Base-by-base conservation (phyloP, 2,329 filamentous ascomycete genomes). In the Neopestalotiopsis clavispora region DNA sequence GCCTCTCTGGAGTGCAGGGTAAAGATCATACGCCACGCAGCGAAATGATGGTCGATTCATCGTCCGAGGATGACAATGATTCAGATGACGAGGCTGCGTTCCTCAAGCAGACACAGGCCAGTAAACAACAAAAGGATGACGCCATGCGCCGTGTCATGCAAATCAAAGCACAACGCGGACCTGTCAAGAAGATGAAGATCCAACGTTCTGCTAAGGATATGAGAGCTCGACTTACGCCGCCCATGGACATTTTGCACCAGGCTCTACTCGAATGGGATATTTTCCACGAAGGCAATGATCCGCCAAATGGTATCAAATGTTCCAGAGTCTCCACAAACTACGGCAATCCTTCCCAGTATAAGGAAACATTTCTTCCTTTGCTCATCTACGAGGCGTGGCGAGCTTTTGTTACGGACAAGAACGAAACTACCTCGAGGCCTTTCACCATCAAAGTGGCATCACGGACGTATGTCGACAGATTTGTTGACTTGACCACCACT, bases 381-480 rank as follows among this genome's bases (percentile, higher is more conserved):
- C 86, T 99, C 42, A 90, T 96, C 38, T 91, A 97, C 32, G 96
- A 99, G 83, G 95, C 95, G 38, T 99, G 96, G 96, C 93, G 97
- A 77, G 93, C 93, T 4, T 96, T 99, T 78, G 91, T 97, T 65
- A 95, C 94, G 64, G 89, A 93, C 23, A 95, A 95, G 78, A 94
- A 98, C 75, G 96, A 99, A 79, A 89, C 91, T 62, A 92, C 88
- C 23, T 90, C 90, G 72, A 94, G 92, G 76, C 85, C 93, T 0
- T 97, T 97, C 76, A 94, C 94, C 70, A 90, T 98, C 79, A 97
- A 95, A 76, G 89, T 99, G 66, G 88, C 93, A 64, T 97, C 92
- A 75, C 92, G 96, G 70, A 91, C 96, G 76, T 96, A 91, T 61
- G 94, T 99, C 12, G 96, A 99, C 80, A 92, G 92, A 65, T 98